A percentile compares a stretch with the other conserved stretches of the same genome.
Evolutionary conservation across 2,329 filamentous ascomycete species (phyloP).

Genomic region (Fusarium protoensiforme): DNA sequence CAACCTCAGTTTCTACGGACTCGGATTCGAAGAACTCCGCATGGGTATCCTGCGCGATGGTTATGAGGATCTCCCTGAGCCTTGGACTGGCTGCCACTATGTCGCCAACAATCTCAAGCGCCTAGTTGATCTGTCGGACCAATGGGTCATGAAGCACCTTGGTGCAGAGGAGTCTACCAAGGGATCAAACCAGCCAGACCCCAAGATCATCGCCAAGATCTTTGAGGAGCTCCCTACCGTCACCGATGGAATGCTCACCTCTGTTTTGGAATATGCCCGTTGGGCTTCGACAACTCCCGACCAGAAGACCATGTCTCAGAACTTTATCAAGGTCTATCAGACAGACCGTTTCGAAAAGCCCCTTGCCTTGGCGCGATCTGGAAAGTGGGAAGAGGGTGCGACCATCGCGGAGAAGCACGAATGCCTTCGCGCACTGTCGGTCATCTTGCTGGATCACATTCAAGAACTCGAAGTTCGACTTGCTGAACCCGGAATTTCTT

Average conservation of each 20-base stretch:
- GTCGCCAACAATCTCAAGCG: constrained; percentile 72
- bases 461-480: constrained; percentile 49
- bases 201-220: constrained; percentile 57
- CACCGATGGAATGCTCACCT: constrained; percentile 66
- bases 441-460: constrained; percentile 66
- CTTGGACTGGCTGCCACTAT: constrained; percentile 83
- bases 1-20: constrained; percentile 77
- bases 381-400: constrained; percentile 69
- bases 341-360: constrained; percentile 64
- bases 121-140: constrained; percentile 66
- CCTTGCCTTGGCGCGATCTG: constrained; percentile 63
- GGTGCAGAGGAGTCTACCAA: constrained; percentile 46
- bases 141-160: constrained; percentile 64
- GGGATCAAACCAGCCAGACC: constrained; percentile 49
- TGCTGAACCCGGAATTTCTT: constrained; percentile 41
- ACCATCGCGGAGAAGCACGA: constrained; percentile 68
- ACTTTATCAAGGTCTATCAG: constrained; percentile 60
- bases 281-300: constrained; percentile 61
- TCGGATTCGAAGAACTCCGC: constrained; percentile 73
- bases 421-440: constrained; percentile 65
- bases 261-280: constrained; percentile 63
- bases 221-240: constrained; percentile 61
- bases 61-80: constrained; percentile 78
- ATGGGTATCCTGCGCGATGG: constrained; percentile 71
- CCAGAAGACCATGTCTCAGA: constrained; percentile 55